Evolutionary conservation across 352 stramenopile genomes (phyloP).

Genomic region (Phytopythium kandeliae): DNA sequence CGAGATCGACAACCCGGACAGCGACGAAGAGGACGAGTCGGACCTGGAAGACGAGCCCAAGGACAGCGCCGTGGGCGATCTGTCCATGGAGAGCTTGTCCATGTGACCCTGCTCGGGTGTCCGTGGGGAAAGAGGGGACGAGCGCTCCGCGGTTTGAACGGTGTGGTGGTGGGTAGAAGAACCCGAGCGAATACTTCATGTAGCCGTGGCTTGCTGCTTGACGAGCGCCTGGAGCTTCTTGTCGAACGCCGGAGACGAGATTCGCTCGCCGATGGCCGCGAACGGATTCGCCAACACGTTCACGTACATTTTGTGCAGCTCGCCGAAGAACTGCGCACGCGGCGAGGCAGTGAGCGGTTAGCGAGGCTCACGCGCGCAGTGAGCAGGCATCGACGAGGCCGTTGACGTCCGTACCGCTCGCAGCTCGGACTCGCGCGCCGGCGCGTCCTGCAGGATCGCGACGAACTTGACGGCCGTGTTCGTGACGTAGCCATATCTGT

Average conservation of each 20-base stretch:
- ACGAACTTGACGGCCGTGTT: constrained; percentile 86
- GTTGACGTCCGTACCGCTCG: constrained; percentile 46
- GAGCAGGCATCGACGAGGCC: too few species aligned
- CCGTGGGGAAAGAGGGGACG: too few species aligned
- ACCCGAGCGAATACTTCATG: constrained; percentile 1
- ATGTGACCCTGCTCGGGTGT: constrained; percentile 28
- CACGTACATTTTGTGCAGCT: constrained; percentile 85
- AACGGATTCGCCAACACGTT: constrained; percentile 87
- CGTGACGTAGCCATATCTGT: constrained; percentile 78
- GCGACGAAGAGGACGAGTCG: constrained; percentile 38
- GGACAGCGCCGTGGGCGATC: constrained; percentile 48
- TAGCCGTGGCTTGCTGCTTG: constrained; percentile 52
- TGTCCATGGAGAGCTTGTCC: constrained; percentile 55
- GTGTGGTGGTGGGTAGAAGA: background rate
- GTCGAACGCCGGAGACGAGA: constrained; percentile 75
- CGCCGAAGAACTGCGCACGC: constrained; percentile 57
- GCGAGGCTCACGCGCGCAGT: too few species aligned
- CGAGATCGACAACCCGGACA: constrained; percentile 93
- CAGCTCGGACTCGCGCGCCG: constrained; percentile 73
- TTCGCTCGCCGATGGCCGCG: constrained; percentile 70
- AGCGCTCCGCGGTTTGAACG: background rate
- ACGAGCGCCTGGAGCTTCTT: constrained; percentile 76
- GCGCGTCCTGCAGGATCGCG: constrained; percentile 66
- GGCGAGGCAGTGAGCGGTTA: too few species aligned
- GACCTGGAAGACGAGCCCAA: constrained; percentile 33